Base-by-base conservation (phyloP, 192 early-diverging fungal species). In the Thamnidium elegans region DNA sequence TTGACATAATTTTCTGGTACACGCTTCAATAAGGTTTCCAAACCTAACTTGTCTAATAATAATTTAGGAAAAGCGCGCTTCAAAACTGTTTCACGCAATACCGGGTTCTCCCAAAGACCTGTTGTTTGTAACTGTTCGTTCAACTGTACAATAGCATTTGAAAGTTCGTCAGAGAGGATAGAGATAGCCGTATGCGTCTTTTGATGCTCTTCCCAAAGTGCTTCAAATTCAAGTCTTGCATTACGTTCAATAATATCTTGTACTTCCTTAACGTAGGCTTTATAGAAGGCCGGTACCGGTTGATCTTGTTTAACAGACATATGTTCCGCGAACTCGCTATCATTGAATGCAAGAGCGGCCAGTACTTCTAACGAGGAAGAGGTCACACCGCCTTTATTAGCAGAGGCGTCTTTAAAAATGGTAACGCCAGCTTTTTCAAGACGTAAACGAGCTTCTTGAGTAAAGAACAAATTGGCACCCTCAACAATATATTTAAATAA, bases 371-470 rank as follows among this genome's bases (percentile, higher is more conserved):
- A 83, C 6, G 95, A 97, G 6, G 94, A 97, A 47, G 95, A 99
- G 0, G 96, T 99, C 19, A 99, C 96, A 76, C 96, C 96, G 63
- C 96, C 96, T 83, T 99, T 99, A 86, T 99, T 99, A 71, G 96
- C 95, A 11, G 96, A 99, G 20, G 96, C 94, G 73, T 99, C 96
- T 86, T 99, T 99, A 86, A 96, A 97, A 58, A 97, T 84, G 55
- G 95, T 85, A 55, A 88, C 92, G 52, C 96, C 96, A 52, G 91
- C 90, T 79, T 94, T 92, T 73, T 99, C 96, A 13, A 99, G 84
- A 26, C 92, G 88, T 50, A 99, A 86, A 77, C 96, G 92, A 10
- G 96, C 96, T 77, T 97, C 95, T 78, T 99, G 96, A 11, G 96
- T 99, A 58, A 99, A 94, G 90, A 99, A 99, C 65, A 99, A 77